Evolutionary conservation across 2,329 filamentous ascomycete genomes (phyloP).

Genomic region (Xylariaceae sp.): DNA sequence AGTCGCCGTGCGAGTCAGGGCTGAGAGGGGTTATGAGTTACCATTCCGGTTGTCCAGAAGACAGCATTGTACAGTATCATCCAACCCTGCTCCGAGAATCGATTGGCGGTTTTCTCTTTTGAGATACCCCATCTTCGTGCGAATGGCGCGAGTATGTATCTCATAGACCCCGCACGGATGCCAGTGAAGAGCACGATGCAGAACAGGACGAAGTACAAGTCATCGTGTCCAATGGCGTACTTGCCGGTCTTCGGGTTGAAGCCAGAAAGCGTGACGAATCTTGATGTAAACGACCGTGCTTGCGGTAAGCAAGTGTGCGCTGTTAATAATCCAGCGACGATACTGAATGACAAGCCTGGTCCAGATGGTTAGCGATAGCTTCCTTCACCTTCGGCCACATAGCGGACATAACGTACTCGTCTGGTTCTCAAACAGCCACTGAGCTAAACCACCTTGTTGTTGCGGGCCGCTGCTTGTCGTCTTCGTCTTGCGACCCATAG

Average conservation of each 20-base stretch:
- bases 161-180: slow-evolving; percentile 76
- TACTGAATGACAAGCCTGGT: slow-evolving; percentile 76
- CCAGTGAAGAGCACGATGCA: slow-evolving; percentile 82
- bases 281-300: slow-evolving; percentile 68
- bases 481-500: slow-evolving; percentile 10
- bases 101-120: slow-evolving; percentile 67
- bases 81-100: slow-evolving; percentile 93
- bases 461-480: slow-evolving; percentile 4
- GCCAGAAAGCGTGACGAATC: slow-evolving; percentile 83
- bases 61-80: slow-evolving; percentile 74
- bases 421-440: slow-evolving; percentile 15
- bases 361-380: slow-evolving; percentile 5
- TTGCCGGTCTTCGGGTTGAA: slow-evolving; percentile 63
- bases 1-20: not conserved
- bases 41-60: slow-evolving; percentile 80
- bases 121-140: slow-evolving; percentile 67
- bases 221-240: slow-evolving; percentile 74
- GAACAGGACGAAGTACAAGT: slow-evolving; percentile 69
- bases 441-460: slow-evolving; percentile 7
- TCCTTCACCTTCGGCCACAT: not conserved
- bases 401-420: slow-evolving; percentile 9
- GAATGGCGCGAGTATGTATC: slow-evolving; percentile 78
- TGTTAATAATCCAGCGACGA: slow-evolving; percentile 73
- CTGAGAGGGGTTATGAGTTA: slow-evolving; percentile 38
- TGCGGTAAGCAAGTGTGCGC: slow-evolving; percentile 75